Base-by-base conservation (phyloP, 441 rosid genomes). In the Francoa sonchifolia region DNA sequence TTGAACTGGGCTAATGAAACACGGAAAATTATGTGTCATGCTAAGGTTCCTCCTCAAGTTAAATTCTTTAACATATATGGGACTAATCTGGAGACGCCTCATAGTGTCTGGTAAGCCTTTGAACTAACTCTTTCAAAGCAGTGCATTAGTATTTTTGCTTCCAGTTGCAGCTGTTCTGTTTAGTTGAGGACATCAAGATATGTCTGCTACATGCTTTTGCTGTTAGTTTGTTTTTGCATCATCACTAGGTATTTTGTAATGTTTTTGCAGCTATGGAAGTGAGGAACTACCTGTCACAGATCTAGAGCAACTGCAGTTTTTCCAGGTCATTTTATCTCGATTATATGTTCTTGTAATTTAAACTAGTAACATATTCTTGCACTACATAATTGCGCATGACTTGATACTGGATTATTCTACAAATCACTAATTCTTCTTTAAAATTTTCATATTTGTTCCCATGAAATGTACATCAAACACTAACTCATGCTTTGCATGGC, bases 11-110 rank as follows among this genome's bases (percentile, higher is more conserved):
- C 94, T 42, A 45, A 74, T 0, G 76, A 85, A 60, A 89, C 95
- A 20, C 62, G 36, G 37, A 53, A 36, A 62, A 41, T 84, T 33
- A 50, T 84, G 32, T 51, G 53, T 35, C 41, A 39, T 35, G 92
- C 98, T 27, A 77, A 82, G 67, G 73, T 89, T 68, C 95, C 98
- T 32, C 4, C 79, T 13, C 48, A 69, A 64, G 98, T 89, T 42
- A 84, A 84, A 71, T 89, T 89, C 66, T 89, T 79, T 66, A 84
- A 84, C 43, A 77, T 89, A 39, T 89, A 89, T 49, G 98, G 77
- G 17, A 84, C 65, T 40, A 68, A 63, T 66, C 64, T 82, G 28
- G 95, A 69, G 56, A 84, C 98, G 39, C 98, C 98, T 6, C 98
- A 84, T 36, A 79, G 76, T 54, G 88, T 77, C 41, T 67, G 98